These are phyloP conservation scores for Paracoccidioides brasiliensis DNA, from an alignment of 2,329 filamentous ascomycete genomes.

Conservation along the genomic window DNA sequence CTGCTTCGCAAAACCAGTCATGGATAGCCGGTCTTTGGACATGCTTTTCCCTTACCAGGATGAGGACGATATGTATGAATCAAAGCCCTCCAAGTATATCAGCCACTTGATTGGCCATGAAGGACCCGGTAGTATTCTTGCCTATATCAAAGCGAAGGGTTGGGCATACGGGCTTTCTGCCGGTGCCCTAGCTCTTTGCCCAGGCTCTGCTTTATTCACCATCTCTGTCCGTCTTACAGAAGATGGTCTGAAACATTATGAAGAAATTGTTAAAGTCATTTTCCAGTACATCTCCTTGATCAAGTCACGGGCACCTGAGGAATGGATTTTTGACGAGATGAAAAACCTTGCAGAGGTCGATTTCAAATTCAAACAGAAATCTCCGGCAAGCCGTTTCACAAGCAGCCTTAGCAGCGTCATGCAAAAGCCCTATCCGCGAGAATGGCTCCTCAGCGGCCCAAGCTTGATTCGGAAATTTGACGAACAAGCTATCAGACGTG, in stretches of 20 bases:
- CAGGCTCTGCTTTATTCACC: slow-evolving; percentile 68
- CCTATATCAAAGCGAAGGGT: slow-evolving; percentile 78
- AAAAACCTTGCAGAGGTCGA: slow-evolving; percentile 83
- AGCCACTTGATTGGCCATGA: slow-evolving; percentile 86
- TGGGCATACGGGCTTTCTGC: slow-evolving; percentile 78
- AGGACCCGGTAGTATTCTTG: slow-evolving; percentile 80
- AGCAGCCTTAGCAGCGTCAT: slow-evolving; percentile 75
- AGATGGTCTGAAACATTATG: slow-evolving; percentile 69
- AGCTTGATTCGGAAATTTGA: slow-evolving; percentile 70
- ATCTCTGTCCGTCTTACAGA: slow-evolving; percentile 70
- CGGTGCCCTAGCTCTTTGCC: slow-evolving; percentile 61
- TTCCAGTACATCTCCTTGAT: slow-evolving; percentile 90
- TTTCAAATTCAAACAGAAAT: slow-evolving; percentile 92
- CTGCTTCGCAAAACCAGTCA: slow-evolving; percentile 85
- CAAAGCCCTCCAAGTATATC: slow-evolving; percentile 73
- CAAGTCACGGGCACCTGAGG: slow-evolving; percentile 61
- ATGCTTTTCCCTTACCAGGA: slow-evolving; percentile 77
- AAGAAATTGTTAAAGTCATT: slow-evolving; percentile 66
- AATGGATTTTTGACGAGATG: slow-evolving; percentile 92
- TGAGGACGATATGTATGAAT: slow-evolving; percentile 65
- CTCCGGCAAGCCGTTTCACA: slow-evolving; percentile 75
- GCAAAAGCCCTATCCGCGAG: slow-evolving; percentile 78
- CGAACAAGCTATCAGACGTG: slow-evolving; percentile 58
- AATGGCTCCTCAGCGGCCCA: slow-evolving; percentile 74
- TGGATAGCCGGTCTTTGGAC: slow-evolving; percentile 69